phyloP scores from a whole-genome alignment of 257 asterid species.

The Forsythia suspensa region DNA sequence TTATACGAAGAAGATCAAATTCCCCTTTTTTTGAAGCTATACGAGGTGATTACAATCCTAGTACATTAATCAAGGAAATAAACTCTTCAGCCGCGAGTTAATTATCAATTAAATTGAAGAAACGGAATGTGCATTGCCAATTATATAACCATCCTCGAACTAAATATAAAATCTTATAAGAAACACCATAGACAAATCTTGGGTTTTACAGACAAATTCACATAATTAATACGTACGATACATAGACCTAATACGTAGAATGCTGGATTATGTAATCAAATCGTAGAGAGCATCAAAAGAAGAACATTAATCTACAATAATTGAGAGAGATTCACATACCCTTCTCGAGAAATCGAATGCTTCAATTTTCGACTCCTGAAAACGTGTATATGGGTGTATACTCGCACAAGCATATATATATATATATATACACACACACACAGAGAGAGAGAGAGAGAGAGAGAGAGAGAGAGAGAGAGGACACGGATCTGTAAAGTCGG shows the following conservation, averaged over 20 bases:
- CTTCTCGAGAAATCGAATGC: constrained; percentile 28
- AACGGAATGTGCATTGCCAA: background rate
- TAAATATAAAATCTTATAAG: too few species aligned
- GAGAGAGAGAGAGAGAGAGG: constrained; percentile 18
- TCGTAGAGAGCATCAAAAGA: background rate
- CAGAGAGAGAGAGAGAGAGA: constrained; percentile 15
- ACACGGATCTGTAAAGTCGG: constrained; percentile 20
- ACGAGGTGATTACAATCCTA: background rate
- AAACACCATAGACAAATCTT: background rate
- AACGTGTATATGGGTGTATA: background rate
- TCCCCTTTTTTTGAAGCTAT: background rate
- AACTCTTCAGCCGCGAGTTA: background rate
- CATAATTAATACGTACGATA: background rate
- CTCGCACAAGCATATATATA: background rate
- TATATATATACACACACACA: too few species aligned
- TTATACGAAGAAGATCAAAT: background rate
- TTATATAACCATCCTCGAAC: too few species aligned
- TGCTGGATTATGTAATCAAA: background rate
- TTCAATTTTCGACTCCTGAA: background rate
- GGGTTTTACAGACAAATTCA: background rate
- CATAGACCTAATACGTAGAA: background rate
- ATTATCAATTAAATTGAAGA: background rate
- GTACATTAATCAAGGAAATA: background rate
- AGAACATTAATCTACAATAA: background rate
- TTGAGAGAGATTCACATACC: constrained; percentile 18